Evolutionary conservation across 306 rosid species (phyloP).

Genomic region (Gynostemma pentaphyllum): DNA sequence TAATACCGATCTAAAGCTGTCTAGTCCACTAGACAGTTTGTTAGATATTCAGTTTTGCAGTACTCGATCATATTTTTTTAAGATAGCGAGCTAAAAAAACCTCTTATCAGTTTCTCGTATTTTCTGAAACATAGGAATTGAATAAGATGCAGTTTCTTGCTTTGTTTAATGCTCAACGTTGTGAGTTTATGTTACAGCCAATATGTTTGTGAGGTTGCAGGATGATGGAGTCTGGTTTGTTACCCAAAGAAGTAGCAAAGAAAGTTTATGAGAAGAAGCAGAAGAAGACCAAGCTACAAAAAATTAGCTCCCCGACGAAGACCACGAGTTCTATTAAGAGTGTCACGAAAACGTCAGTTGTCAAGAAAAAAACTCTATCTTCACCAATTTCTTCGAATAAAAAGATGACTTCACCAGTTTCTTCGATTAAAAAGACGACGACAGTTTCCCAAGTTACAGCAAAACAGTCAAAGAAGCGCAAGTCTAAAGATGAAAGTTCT

Average conservation of each 20-base stretch:
- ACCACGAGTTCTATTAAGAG: conserved; percentile 22
- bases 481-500: conserved; percentile 26
- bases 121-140: not conserved
- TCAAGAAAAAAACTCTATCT: conserved; percentile 27
- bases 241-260: conserved; percentile 53
- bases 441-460: conserved; percentile 21
- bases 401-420: conserved; percentile 13
- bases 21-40: not conserved
- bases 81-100: not conserved
- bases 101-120: not conserved
- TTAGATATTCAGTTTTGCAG: too few relatives aligned
- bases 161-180: not conserved
- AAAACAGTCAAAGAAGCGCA: conserved; percentile 50
- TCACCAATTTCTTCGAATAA: conserved; percentile 21
- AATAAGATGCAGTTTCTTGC: not conserved
- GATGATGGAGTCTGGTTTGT: conserved; percentile 92
- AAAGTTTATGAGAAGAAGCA: conserved; percentile 53
- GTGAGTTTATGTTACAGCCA: not conserved
- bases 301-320: conserved; percentile 40
- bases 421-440: conserved; percentile 28
- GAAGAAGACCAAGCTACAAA: conserved; percentile 34
- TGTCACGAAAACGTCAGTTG: conserved; percentile 25
- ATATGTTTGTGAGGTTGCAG: conserved; percentile 32
- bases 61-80: not conserved
- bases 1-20: not conserved